Conservation (phyloP, 345 rosid genomes). For the Diplotaxis tenuifolia region DNA sequence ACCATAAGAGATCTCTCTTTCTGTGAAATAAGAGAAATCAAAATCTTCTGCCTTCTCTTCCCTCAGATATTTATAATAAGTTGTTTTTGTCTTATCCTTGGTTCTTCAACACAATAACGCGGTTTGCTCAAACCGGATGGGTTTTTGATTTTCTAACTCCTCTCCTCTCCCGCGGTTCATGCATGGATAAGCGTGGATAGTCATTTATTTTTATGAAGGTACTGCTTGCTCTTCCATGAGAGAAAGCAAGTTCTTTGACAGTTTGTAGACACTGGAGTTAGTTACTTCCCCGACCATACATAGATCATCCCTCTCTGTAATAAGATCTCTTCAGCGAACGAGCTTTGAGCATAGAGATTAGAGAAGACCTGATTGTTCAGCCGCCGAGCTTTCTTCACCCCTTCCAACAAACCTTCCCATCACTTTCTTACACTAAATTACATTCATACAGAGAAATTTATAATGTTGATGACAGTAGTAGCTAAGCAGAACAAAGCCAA, state of each 20-base stretch:
- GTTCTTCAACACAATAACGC: background rate
- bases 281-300: background rate
- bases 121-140: constrained; percentile 32
- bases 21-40: constrained; percentile 11
- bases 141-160: background rate
- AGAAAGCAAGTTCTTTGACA: background rate
- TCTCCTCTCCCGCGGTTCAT: background rate
- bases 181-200: background rate
- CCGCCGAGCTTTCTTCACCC: constrained; percentile 95
- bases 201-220: background rate
- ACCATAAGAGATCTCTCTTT: constrained; percentile 18
- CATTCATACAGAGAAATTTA: background rate
- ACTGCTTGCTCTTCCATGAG: background rate
- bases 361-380: constrained; percentile 96
- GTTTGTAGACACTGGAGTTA: background rate
- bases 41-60: background rate
- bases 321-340: constrained; percentile 34
- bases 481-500: too few relatives aligned
- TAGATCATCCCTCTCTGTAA: too few relatives aligned
- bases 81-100: background rate
- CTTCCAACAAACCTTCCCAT: constrained; percentile 84
- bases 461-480: too few relatives aligned
- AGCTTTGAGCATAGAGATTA: constrained; percentile 94
- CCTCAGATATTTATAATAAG: background rate
- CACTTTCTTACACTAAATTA: constrained; percentile 50